Evolutionary conservation across 2,329 filamentous ascomycete genomes (phyloP).

Genomic region (Trichophyton mentagrophytes): DNA sequence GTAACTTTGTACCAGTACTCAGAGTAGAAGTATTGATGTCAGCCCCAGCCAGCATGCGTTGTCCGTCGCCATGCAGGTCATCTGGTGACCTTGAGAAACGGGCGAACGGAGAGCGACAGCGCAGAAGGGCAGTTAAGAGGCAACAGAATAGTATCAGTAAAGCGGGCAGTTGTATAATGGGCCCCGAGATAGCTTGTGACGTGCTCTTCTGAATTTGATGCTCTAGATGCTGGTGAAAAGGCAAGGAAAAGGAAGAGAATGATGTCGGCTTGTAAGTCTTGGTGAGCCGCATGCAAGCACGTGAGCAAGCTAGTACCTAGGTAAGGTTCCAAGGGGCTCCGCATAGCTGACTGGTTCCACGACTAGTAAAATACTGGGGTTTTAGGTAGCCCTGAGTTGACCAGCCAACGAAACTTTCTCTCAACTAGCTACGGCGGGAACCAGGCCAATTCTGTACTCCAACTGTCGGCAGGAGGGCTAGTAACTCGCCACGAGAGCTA

Average conservation of each 20-base stretch:
- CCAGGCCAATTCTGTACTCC: no score
- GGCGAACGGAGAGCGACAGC: not conserved
- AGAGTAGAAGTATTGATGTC: not conserved
- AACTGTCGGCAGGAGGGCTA: no score
- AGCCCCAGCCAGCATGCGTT: not conserved
- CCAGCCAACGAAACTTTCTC: no score
- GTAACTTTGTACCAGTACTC: constrained; percentile 4
- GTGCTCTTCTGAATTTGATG: not conserved
- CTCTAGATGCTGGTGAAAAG: not conserved
- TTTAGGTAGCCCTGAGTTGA: no score
- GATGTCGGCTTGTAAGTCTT: not conserved
- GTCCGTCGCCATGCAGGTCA: constrained; percentile 1
- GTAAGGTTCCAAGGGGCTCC: no score
- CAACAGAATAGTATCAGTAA: not conserved
- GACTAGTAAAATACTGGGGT: no score
- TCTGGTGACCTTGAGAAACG: constrained; percentile 3
- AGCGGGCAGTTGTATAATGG: not conserved
- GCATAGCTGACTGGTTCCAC: no score
- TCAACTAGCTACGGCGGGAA: no score
- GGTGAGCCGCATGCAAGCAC: not conserved
- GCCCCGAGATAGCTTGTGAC: not conserved
- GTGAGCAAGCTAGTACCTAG: not conserved
- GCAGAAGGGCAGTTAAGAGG: not conserved
- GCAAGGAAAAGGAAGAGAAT: not conserved
- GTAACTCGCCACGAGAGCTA: not conserved